phyloP scores from a whole-genome alignment of 352 stramenopile species.

The Aphanomyces stellatus region DNA sequence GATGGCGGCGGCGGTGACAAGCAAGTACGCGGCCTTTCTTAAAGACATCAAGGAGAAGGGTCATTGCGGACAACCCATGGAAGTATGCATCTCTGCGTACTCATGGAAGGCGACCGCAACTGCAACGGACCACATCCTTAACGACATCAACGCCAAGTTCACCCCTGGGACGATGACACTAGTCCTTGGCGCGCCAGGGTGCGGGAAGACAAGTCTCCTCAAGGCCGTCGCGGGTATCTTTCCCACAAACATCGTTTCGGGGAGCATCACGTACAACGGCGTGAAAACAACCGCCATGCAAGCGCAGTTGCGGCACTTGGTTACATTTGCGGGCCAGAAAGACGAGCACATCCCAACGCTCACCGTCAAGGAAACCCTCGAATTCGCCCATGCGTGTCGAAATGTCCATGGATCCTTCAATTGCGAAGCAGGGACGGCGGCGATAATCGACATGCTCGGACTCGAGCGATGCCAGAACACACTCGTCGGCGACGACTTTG shows the following conservation, averaged over 20 bases:
- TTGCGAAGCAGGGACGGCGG: conserved; percentile 5
- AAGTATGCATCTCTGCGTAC: not conserved
- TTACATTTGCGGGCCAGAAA: conserved; percentile 40
- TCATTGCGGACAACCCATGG: not conserved
- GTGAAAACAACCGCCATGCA: not conserved
- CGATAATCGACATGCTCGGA: conserved; percentile 52
- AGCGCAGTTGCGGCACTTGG: conserved; percentile 32
- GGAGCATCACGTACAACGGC: conserved; percentile 46
- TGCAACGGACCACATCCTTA: conserved; percentile 5
- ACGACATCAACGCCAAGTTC: conserved; percentile 20
- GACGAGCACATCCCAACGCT: conserved; percentile 45
- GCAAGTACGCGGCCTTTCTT: not conserved
- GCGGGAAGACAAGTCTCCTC: conserved; percentile 41
- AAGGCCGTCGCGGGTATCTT: not conserved
- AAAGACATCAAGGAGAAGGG: not conserved
- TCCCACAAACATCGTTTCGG: conserved; percentile 23
- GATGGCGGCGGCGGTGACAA: not conserved
- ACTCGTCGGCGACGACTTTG: conserved; percentile 18
- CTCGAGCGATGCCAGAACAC: conserved; percentile 6
- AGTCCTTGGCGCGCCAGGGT: conserved; percentile 48
- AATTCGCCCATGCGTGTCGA: conserved; percentile 45
- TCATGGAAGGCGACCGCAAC: not conserved
- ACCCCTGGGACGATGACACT: conserved; percentile 39
- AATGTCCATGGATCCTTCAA: conserved; percentile 24
- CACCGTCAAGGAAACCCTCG: conserved; percentile 41